Evolutionary conservation across 441 rosid species (phyloP).

Genomic region (Euphorbia schlechtendalii): DNA sequence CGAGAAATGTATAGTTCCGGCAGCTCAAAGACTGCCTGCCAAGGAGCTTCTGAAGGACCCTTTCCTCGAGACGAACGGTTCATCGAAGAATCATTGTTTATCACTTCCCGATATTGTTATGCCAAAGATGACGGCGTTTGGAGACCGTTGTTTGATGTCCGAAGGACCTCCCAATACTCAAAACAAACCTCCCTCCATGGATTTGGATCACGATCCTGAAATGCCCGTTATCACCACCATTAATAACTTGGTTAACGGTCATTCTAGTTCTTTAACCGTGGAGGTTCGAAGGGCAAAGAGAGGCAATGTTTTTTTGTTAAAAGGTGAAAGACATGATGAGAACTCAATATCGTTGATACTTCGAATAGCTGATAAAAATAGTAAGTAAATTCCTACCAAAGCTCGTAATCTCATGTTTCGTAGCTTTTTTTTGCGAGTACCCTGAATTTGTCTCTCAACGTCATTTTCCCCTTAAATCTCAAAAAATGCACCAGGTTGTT

Average conservation of each 20-base stretch:
- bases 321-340: slow-evolving; percentile 42
- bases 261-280: slow-evolving; percentile 18
- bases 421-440: no score
- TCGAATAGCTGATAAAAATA: no score
- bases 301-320: slow-evolving; percentile 35
- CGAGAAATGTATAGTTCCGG: slow-evolving; percentile 66
- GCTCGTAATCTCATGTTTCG: no score
- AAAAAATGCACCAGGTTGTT: no score
- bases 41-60: no score
- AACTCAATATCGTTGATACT: slow-evolving; percentile 14
- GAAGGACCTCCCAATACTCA: slow-evolving; percentile 24
- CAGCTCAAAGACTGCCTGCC: slow-evolving; percentile 50
- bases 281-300: slow-evolving; percentile 36
- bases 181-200: slow-evolving; percentile 36
- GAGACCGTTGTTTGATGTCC: slow-evolving; percentile 26
- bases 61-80: no score
- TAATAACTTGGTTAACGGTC: slow-evolving; percentile 24
- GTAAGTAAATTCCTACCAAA: no score
- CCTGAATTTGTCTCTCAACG: no score
- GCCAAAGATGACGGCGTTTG: slow-evolving; percentile 51
- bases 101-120: no score
- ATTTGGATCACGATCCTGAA: slow-evolving; percentile 38
- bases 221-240: slow-evolving; percentile 27
- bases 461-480: no score
- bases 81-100: no score